A percentile compares a stretch with the other conserved stretches of the same genome.
Evolutionary conservation across 2,329 filamentous ascomycete species (phyloP).

Genomic region (Sporothrix protearum): DNA sequence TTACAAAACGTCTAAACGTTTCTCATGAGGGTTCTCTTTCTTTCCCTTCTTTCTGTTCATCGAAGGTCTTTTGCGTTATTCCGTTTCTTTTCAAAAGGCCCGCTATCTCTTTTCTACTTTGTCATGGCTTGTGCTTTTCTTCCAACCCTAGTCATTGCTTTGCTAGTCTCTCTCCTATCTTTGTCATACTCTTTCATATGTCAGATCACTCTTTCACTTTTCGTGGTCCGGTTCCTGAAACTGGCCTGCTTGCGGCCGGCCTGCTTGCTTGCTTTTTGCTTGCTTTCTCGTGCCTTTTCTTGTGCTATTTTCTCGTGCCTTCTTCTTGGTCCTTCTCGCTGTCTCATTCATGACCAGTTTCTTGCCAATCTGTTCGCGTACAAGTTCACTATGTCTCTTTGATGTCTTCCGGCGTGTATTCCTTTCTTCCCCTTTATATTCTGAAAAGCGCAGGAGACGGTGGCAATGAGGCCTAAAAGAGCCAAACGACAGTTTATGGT

Average conservation of each 20-base stretch:
- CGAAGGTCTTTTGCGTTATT: not conserved
- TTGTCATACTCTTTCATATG: not conserved
- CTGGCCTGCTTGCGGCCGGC: not conserved
- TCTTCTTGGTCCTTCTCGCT: not conserved
- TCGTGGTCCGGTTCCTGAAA: not conserved
- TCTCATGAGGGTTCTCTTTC: conserved; percentile 2
- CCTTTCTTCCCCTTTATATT: not conserved
- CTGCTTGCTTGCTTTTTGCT: too few relatives aligned
- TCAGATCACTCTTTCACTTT: not conserved
- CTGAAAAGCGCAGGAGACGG: not conserved
- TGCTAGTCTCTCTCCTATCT: not conserved
- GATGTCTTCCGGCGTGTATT: not conserved
- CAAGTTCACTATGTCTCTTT: not conserved
- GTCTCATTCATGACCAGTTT: not conserved
- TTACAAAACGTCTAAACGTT: conserved; percentile 6
- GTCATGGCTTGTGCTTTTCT: not conserved
- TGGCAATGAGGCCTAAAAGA: not conserved
- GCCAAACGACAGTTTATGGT: not conserved
- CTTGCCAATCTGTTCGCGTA: not conserved
- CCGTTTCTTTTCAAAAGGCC: not conserved
- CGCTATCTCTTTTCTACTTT: not conserved
- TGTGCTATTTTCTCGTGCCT: not conserved
- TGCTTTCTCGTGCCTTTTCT: not conserved
- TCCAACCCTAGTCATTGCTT: not conserved
- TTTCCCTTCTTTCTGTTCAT: not conserved